These are phyloP conservation scores for Linnemannia schmuckeri DNA, from an alignment of 192 early-diverging fungal genomes.

Conservation along the genomic window DNA sequence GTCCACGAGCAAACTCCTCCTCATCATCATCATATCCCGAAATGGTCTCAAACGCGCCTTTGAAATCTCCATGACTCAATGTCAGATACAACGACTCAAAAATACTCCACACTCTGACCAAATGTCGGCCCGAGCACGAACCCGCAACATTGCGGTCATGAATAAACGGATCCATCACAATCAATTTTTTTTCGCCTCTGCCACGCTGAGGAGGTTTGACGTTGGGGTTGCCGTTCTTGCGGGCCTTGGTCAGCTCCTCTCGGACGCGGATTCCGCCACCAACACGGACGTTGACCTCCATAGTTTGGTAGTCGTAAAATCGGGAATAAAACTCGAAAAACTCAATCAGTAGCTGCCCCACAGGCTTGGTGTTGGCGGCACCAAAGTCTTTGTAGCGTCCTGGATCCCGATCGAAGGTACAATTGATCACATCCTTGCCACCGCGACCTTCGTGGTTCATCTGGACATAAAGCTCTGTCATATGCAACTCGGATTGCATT, in stretches of 20 bases:
- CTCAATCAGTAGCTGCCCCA: constrained; percentile 43
- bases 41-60: constrained; percentile 26
- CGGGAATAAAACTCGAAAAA: constrained; percentile 49
- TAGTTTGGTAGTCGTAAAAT: constrained; percentile 48
- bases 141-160: constrained; percentile 38
- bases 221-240: neutral
- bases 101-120: constrained; percentile 30
- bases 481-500: constrained; percentile 16
- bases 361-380: constrained; percentile 28
- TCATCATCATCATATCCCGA: neutral
- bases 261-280: constrained; percentile 29
- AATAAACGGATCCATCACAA: constrained; percentile 56
- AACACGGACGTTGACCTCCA: constrained; percentile 50
- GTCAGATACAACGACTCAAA: constrained; percentile 37
- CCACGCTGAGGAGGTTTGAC: neutral
- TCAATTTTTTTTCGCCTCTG: constrained; percentile 33
- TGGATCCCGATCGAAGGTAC: constrained; percentile 42
- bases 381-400: constrained; percentile 36
- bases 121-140: constrained; percentile 18
- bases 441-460: constrained; percentile 21
- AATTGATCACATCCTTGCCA: constrained; percentile 25
- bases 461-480: constrained; percentile 22
- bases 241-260: constrained; percentile 4
- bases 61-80: constrained; percentile 28
- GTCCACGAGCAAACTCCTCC: neutral